Evolutionary conservation across 208 protist genomes (phyloP).

Genomic region (Trypanosoma cruzi): DNA sequence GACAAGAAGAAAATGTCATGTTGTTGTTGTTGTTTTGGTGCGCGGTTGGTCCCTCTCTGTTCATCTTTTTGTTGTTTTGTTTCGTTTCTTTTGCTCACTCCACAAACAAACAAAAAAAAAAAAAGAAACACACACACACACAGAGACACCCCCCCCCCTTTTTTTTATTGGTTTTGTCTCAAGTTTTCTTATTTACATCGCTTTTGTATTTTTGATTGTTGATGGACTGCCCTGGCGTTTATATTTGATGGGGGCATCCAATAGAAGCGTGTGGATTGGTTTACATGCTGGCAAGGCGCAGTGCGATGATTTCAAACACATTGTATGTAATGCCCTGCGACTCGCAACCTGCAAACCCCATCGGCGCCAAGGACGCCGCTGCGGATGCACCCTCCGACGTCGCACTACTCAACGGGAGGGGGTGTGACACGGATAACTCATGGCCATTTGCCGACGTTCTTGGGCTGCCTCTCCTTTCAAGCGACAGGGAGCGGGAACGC

Average conservation of each 20-base stretch:
- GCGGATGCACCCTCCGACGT: neutral
- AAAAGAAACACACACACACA: too few species aligned
- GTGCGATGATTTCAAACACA: slow-evolving; percentile 31
- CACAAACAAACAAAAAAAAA: neutral
- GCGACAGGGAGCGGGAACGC: neutral
- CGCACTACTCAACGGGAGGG: neutral
- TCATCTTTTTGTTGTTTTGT: slow-evolving; percentile 1
- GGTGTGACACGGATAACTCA: neutral
- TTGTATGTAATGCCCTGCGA: slow-evolving; percentile 16
- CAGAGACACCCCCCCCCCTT: neutral
- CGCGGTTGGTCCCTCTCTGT: too few species aligned
- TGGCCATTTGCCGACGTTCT: neutral
- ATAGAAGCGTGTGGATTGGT: too few species aligned
- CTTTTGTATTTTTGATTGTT: slow-evolving; percentile 2
- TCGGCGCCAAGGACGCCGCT: neutral
- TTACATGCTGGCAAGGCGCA: slow-evolving; percentile 30
- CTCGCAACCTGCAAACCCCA: neutral
- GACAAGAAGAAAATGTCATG: too few species aligned
- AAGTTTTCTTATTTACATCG: neutral
- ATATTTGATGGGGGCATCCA: too few species aligned
- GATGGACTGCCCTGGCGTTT: neutral
- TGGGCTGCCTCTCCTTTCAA: neutral
- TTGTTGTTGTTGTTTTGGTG: neutral
- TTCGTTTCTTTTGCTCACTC: neutral
- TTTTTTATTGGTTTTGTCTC: neutral